A percentile compares a stretch with the other conserved stretches of the same genome.
Evolutionary conservation across 2,329 filamentous ascomycete species (phyloP).

Genomic region (Epicoccum sorghinum): DNA sequence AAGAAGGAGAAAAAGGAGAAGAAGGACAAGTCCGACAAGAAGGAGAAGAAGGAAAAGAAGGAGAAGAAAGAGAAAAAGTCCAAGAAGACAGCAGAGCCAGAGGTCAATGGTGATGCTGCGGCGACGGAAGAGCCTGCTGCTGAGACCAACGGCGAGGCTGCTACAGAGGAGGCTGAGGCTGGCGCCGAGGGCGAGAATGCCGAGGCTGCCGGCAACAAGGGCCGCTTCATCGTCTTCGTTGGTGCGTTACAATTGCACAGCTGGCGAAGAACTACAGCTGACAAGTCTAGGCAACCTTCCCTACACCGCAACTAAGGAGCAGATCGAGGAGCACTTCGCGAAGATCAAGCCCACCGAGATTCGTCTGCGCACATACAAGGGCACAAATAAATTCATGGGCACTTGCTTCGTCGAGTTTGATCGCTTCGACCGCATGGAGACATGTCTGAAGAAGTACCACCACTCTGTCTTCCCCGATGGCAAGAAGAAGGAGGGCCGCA

Average conservation of each 20-base stretch:
- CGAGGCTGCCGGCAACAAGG: slow-evolving; percentile 47
- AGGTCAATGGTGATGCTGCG: slow-evolving; percentile 20
- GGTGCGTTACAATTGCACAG: slow-evolving; percentile 52
- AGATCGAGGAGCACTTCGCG: slow-evolving; percentile 77
- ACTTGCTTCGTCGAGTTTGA: slow-evolving; percentile 78
- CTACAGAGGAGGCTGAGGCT: slow-evolving; percentile 21
- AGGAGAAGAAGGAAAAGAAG: slow-evolving; percentile 33
- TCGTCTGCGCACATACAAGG: slow-evolving; percentile 57
- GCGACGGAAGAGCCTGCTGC: slow-evolving; percentile 19
- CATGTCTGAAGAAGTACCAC: slow-evolving; percentile 88
- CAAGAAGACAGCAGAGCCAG: slow-evolving; percentile 21
- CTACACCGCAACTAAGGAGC: slow-evolving; percentile 74
- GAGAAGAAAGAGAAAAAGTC: slow-evolving; percentile 34
- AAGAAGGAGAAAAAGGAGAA: slow-evolving; percentile 38
- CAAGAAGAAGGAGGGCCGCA: slow-evolving; percentile 65
- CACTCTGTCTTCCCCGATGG: slow-evolving; percentile 75
- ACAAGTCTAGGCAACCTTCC: slow-evolving; percentile 76
- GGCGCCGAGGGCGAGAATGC: slow-evolving; percentile 22
- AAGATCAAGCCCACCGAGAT: slow-evolving; percentile 73
- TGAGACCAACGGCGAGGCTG: slow-evolving; percentile 16
- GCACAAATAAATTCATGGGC: slow-evolving; percentile 46
- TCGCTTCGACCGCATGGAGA: slow-evolving; percentile 87
- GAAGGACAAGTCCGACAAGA: slow-evolving; percentile 21
- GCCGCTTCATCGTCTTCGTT: slow-evolving; percentile 79
- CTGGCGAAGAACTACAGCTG: slow-evolving; percentile 9